Conservation (phyloP, 805 yeast species). For the Ogataea paraovalis region DNA sequence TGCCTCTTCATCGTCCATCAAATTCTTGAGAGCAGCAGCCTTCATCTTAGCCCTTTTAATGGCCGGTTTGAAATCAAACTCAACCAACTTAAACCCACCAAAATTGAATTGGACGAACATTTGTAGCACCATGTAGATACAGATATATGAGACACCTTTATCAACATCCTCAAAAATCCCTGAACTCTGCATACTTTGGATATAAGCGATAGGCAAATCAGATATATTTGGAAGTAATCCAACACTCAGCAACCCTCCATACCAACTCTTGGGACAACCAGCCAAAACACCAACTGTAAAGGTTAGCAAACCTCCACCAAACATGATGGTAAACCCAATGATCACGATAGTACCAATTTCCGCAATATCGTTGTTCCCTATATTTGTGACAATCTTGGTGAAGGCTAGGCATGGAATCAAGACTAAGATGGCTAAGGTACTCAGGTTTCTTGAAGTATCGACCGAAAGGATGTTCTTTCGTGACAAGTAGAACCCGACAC, state of each 20-base stretch:
- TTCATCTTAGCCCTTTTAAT: slow-evolving; percentile 19
- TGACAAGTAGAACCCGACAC: slow-evolving; percentile 62
- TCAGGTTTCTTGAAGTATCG: slow-evolving; percentile 63
- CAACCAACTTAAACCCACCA: slow-evolving; percentile 69
- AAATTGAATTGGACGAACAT: slow-evolving; percentile 66
- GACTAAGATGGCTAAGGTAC: slow-evolving; percentile 63
- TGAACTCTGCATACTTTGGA: slow-evolving; percentile 67
- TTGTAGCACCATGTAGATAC: slow-evolving; percentile 70
- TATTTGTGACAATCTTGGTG: slow-evolving; percentile 62
- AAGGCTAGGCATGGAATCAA: slow-evolving; percentile 75
- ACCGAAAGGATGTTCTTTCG: slow-evolving; percentile 60
- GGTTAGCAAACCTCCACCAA: slow-evolving; percentile 42
- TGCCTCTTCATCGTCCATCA: slow-evolving; percentile 10
- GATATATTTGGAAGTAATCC: slow-evolving; percentile 77
- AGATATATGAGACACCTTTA: slow-evolving; percentile 79
- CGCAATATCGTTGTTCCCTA: slow-evolving; percentile 65
- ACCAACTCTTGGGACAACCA: slow-evolving; percentile 68
- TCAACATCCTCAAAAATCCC: slow-evolving; percentile 56
- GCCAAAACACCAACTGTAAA: slow-evolving; percentile 41
- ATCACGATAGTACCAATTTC: slow-evolving; percentile 62
- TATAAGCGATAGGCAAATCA: slow-evolving; percentile 81
- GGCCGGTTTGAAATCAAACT: slow-evolving; percentile 56
- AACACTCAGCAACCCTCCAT: slow-evolving; percentile 65
- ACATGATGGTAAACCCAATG: slow-evolving; percentile 41
- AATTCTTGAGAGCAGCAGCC: slow-evolving; percentile 22